Conservation (phyloP, 768 basidiomycete genomes). For the Agaricus sinodeliciosus region DNA sequence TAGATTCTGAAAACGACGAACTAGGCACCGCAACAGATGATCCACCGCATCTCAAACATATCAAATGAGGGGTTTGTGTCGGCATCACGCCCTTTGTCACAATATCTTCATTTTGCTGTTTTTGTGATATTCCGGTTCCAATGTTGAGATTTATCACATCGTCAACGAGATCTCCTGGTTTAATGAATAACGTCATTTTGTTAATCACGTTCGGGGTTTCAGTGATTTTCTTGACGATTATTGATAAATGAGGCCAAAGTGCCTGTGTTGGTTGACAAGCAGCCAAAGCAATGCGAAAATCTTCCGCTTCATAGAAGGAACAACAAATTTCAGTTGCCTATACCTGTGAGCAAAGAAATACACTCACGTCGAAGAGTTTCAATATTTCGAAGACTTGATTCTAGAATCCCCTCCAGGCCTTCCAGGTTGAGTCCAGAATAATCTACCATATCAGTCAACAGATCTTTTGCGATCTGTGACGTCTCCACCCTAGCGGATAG, state of each 20-base stretch:
- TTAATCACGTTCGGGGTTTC: constrained; percentile 42
- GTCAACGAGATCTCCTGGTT: constrained; percentile 64
- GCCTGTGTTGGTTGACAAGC: constrained; percentile 48
- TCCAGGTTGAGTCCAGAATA: constrained; percentile 59
- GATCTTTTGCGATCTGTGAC: constrained; percentile 56
- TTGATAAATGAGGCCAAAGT: constrained; percentile 36
- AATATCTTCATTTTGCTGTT: constrained; percentile 47
- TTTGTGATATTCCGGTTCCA: constrained; percentile 22
- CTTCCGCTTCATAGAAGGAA: constrained; percentile 35
- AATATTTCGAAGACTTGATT: constrained; percentile 27
- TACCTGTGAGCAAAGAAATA: not conserved
- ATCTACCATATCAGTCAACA: constrained; percentile 56
- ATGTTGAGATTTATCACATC: constrained; percentile 40
- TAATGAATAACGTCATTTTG: constrained; percentile 66
- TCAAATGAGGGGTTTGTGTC: constrained; percentile 28
- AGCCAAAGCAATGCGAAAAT: constrained; percentile 46
- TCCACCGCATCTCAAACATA: constrained; percentile 62
- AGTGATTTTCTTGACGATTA: constrained; percentile 39
- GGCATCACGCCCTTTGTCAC: constrained; percentile 53
- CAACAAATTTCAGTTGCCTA: not conserved
- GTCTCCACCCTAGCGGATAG: constrained; percentile 54
- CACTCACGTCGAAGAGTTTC: constrained; percentile 26
- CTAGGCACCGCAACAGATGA: constrained; percentile 39
- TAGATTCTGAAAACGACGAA: constrained; percentile 17
- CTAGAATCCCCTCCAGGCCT: constrained; percentile 41